phyloP scores from a whole-genome alignment of 1,284 basidiomycete genomes.

The Entoloma clypeatum region DNA sequence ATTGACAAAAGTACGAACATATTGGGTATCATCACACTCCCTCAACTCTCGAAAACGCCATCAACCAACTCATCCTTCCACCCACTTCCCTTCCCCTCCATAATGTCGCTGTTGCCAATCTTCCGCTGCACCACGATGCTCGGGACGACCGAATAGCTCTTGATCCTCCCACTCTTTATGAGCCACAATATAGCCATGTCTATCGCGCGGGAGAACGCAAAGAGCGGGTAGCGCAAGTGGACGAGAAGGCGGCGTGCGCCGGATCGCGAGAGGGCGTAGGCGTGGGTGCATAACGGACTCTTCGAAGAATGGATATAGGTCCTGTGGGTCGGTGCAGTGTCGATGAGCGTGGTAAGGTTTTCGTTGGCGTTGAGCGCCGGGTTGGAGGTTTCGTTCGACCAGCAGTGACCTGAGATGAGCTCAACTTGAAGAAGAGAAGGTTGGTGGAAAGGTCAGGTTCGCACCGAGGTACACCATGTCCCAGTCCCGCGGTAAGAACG shows the following conservation, averaged over 20 bases:
- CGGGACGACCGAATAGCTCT: constrained; percentile 59
- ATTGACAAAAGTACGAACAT: no score
- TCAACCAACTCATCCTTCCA: constrained; percentile 52
- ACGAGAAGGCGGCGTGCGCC: constrained; percentile 54
- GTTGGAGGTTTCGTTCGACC: constrained; percentile 57
- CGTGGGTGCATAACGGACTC: constrained; percentile 66
- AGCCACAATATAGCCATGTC: constrained; percentile 75
- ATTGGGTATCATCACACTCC: no score
- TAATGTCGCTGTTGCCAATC: constrained; percentile 49
- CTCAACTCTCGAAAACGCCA: constrained; percentile 39
- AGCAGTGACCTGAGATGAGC: constrained; percentile 55
- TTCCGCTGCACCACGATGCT: constrained; percentile 64
- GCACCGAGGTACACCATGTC: constrained; percentile 73
- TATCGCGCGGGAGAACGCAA: constrained; percentile 73
- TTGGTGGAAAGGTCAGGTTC: constrained; percentile 9
- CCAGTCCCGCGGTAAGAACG: constrained; percentile 59
- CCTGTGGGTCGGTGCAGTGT: neutral
- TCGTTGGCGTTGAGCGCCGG: constrained; percentile 25
- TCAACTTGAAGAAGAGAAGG: constrained; percentile 1
- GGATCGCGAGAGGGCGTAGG: constrained; percentile 51
- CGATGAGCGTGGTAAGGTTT: constrained; percentile 7
- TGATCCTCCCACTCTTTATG: constrained; percentile 49
- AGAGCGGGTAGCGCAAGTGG: constrained; percentile 56
- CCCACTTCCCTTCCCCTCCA: constrained; percentile 44
- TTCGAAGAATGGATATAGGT: constrained; percentile 50